These are phyloP conservation scores for Groenewaldozyma sp. DNA, from an alignment of 1,139 yeast genomes.

Conservation along the genomic window DNA sequence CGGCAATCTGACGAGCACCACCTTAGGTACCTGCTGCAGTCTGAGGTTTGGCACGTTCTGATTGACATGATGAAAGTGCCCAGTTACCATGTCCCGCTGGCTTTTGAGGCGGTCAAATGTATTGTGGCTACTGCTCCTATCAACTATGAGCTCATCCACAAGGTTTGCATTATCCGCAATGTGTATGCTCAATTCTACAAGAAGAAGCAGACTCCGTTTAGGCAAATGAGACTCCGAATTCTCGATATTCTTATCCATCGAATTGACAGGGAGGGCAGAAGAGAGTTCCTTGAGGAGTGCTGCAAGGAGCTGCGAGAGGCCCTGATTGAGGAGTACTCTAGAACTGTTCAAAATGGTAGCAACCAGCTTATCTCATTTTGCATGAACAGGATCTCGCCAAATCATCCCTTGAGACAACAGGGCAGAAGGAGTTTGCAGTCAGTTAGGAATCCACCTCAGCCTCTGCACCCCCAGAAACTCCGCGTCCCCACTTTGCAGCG, in stretches of 20 bases:
- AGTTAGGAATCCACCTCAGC: neutral
- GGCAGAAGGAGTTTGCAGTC: neutral
- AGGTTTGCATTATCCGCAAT: conserved; percentile 14
- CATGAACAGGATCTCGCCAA: neutral
- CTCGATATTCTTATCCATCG: conserved; percentile 10
- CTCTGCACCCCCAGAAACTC: neutral
- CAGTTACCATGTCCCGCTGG: conserved; percentile 9
- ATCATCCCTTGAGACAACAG: neutral
- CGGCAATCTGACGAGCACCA: conserved; percentile 9
- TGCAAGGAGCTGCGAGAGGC: conserved; percentile 3
- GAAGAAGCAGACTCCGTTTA: conserved; percentile 9
- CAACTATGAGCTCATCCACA: conserved; percentile 10
- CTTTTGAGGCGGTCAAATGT: conserved; percentile 16
- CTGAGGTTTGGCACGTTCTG: conserved; percentile 19
- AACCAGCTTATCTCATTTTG: conserved; percentile 1
- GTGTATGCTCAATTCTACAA: conserved; percentile 10
- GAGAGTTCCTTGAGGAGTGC: neutral
- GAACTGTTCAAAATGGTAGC: neutral
- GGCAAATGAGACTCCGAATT: conserved; percentile 16
- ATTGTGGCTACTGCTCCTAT: conserved; percentile 12
- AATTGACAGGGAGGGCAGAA: conserved; percentile 4
- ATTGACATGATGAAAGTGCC: conserved; percentile 14
- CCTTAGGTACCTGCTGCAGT: conserved; percentile 8
- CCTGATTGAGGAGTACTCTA: conserved; percentile 2
- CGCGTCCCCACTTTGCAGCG: conserved; percentile 1